These are phyloP conservation scores for Tulasnella sp. DNA, from an alignment of 768 basidiomycete genomes.

Conservation along the genomic window DNA sequence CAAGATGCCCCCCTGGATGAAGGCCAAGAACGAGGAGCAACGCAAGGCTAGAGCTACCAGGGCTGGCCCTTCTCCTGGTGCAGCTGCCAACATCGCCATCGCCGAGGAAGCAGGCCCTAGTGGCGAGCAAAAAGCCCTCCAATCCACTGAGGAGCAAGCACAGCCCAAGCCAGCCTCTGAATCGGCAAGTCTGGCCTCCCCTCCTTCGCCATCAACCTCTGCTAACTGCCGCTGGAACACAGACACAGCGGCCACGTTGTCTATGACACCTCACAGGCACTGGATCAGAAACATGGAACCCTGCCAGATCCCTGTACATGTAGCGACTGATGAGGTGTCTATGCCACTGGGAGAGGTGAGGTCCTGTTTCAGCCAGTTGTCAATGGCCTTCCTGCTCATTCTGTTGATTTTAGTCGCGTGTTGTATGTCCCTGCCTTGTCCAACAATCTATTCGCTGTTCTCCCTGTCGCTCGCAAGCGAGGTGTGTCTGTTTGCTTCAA, in stretches of 20 bases:
- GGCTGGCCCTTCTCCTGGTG: too few species aligned
- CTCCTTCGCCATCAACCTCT: too few species aligned
- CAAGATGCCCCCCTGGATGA: too few species aligned
- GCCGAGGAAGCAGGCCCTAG: too few species aligned
- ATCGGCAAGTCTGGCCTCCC: too few species aligned
- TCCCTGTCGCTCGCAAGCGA: neutral
- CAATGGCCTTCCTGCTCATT: neutral
- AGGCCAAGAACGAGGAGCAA: too few species aligned
- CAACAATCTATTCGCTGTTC: constrained; percentile 3
- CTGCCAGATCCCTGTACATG: neutral
- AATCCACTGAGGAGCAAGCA: too few species aligned
- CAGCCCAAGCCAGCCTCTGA: too few species aligned
- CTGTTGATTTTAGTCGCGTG: neutral
- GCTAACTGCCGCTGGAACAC: neutral
- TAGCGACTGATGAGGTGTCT: neutral
- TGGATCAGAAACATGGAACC: neutral
- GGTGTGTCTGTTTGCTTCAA: too few species aligned
- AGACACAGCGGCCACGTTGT: neutral
- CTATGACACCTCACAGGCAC: neutral
- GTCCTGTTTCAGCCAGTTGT: neutral
- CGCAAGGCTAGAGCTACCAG: too few species aligned
- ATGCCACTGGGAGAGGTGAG: neutral
- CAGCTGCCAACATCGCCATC: too few species aligned
- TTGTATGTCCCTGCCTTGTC: neutral
- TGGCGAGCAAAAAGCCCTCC: too few species aligned